These are phyloP conservation scores for Dendrocalamus latiflorus DNA, from an alignment of 202 grass and related monocot species.

Conservation along the genomic window DNA sequence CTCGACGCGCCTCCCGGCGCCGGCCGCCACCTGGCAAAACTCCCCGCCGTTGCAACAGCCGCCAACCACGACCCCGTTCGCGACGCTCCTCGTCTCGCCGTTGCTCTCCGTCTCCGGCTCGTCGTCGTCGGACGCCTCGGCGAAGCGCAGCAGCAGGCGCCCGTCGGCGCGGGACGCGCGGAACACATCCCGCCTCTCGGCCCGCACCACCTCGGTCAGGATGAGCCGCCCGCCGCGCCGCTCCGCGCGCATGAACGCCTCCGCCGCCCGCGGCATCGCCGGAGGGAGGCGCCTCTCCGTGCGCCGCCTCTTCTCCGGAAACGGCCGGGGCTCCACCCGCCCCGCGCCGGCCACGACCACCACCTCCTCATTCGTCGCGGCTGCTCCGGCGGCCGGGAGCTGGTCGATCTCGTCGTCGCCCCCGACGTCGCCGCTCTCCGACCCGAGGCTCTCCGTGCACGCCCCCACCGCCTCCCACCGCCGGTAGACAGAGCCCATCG, in stretches of 20 bases:
- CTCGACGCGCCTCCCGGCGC: neutral
- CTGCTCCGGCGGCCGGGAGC: neutral
- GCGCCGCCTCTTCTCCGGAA: neutral
- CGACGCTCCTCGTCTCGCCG: neutral
- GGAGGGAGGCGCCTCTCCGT: conserved; percentile 15
- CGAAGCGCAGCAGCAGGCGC: conserved; percentile 39
- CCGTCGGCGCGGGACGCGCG: no score
- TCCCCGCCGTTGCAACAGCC: neutral
- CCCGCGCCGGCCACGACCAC: neutral
- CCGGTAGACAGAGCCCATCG: neutral
- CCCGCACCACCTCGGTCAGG: conserved; percentile 38
- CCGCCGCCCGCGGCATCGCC: conserved; percentile 32
- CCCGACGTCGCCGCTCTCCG: conserved; percentile 57
- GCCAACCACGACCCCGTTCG: neutral
- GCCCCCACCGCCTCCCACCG: conserved; percentile 1
- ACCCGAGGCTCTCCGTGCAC: conserved; percentile 72
- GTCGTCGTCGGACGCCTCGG: neutral
- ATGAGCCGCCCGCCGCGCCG: conserved; percentile 60
- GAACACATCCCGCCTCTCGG: conserved; percentile 35
- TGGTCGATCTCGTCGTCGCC: conserved; percentile 32
- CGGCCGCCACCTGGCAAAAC: no score
- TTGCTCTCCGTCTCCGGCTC: neutral
- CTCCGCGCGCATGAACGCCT: conserved; percentile 54
- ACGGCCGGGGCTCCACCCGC: neutral
- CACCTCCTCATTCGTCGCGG: neutral